These are phyloP conservation scores for Apiotrichum domesticum DNA, from an alignment of 1,284 basidiomycete genomes.

Conservation along the genomic window DNA sequence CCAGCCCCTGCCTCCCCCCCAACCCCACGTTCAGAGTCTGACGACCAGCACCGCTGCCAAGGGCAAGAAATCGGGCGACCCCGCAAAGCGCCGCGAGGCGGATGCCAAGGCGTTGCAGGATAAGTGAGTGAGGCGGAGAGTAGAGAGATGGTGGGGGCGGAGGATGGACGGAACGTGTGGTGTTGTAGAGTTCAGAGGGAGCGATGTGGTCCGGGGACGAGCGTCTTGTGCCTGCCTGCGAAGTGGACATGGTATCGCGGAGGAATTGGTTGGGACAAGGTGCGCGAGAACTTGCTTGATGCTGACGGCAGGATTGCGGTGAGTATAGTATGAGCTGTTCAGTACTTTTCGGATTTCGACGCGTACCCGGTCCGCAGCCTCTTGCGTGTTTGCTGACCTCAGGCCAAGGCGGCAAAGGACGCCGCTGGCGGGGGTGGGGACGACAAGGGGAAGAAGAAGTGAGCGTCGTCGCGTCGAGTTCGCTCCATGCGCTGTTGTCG, in stretches of 20 bases:
- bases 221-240: no score
- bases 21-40: background rate
- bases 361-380: background rate
- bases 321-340: no score
- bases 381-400: background rate
- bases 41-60: constrained; percentile 4
- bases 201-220: no score
- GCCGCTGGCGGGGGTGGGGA: constrained; percentile 1
- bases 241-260: no score
- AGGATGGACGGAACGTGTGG: no score
- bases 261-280: no score
- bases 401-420: constrained; percentile 18
- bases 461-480: background rate
- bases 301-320: no score
- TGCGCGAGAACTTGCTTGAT: no score
- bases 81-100: constrained; percentile 9
- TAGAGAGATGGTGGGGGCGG: background rate
- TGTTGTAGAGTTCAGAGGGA: no score
- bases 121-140: constrained; percentile 15
- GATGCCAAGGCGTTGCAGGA: constrained; percentile 22
- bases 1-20: background rate
- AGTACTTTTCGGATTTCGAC: background rate
- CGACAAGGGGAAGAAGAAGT: constrained; percentile 15
- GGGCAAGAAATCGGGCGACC: constrained; percentile 19
- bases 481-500: no score